Percentiles rank a stretch among this genome's conserved stretches.
Conservation (phyloP, 345 rosid species). For the Citrus glauca region DNA sequence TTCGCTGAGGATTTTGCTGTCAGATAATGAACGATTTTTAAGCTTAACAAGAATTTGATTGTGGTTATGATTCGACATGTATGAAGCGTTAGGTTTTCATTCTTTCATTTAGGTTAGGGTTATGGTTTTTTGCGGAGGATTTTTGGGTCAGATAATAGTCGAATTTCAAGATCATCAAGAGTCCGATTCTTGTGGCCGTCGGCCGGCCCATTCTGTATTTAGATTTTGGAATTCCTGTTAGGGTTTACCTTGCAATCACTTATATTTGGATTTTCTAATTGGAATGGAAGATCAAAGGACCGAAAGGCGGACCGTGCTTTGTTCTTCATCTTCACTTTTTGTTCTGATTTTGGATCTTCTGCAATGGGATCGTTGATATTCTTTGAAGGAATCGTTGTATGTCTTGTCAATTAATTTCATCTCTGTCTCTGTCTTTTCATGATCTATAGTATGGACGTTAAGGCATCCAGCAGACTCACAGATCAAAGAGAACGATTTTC, state of each 20-base stretch:
- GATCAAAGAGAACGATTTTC: neutral
- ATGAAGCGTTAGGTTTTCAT: too few species aligned
- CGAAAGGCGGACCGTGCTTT: neutral
- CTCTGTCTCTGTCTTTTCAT: neutral
- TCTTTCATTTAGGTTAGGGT: too few species aligned
- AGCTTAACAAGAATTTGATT: too few species aligned
- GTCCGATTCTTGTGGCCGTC: neutral
- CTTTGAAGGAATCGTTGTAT: neutral
- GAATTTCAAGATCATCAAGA: neutral
- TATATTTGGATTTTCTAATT: neutral
- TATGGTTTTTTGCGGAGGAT: too few species aligned
- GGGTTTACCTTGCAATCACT: neutral
- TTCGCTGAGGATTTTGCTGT: neutral
- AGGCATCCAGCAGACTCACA: neutral
- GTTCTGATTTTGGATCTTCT: neutral
- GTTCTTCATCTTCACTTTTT: neutral
- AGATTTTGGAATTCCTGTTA: neutral
- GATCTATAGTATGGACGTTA: neutral
- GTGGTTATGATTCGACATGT: too few species aligned
- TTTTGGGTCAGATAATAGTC: neutral
- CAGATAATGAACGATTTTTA: too few species aligned
- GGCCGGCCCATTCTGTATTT: neutral
- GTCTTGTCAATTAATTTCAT: neutral
- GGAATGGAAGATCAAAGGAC: neutral
- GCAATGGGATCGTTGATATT: neutral